Evolutionary conservation across 495 filamentous ascomycete species (phyloP), one percentile per base, ranked within the genome.

Genomic region (Aspergillus hancockii): DNA sequence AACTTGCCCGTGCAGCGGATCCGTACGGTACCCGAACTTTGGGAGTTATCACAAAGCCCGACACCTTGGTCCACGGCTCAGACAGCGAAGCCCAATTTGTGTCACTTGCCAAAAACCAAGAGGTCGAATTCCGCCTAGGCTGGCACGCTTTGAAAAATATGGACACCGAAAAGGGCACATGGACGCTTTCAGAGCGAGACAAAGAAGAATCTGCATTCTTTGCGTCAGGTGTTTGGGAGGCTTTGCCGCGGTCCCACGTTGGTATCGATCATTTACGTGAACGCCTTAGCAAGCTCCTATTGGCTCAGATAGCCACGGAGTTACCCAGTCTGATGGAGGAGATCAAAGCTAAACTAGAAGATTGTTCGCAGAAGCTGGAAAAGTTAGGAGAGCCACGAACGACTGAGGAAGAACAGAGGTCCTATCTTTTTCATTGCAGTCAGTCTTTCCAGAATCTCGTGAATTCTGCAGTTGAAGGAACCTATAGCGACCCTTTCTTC

Each of bases 321-420:
- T 77, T 91, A 4, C 88, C 86, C 0, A 76, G 71, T 14, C 57
- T 92, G 22, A 74, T 87, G n/a, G 50, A 68, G 0, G 85, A 90
- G 34, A 84, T 89, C 10, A 65, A 82, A 23, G 51, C 46, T 0
- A 79, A 76, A 23, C 57, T 71, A 22, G 59, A 60, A 8, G 65
- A 63, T 1, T 78, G 76, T 51, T n/a, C 31, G n/a, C 9, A n/a
- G 5, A 19, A 68, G 22, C 64, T 88, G 4, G 57, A 66, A 6
- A 71, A 71, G n/a, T 75, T 89, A 4, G 86, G 87, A 0, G 60
- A 73, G 4, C 68, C 76, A 8, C 71, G 87, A n/a, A 63, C 68
- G 1, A 85, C 72, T n/a, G 10, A 70, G 0, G 36, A 71, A 0
- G 79, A 88, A 23, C 84, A 89, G 63, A 74, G 74, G 13, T 63